phyloP scores from a whole-genome alignment of 1,139 yeast species.

The Barnettozyma hawaiiensis region DNA sequence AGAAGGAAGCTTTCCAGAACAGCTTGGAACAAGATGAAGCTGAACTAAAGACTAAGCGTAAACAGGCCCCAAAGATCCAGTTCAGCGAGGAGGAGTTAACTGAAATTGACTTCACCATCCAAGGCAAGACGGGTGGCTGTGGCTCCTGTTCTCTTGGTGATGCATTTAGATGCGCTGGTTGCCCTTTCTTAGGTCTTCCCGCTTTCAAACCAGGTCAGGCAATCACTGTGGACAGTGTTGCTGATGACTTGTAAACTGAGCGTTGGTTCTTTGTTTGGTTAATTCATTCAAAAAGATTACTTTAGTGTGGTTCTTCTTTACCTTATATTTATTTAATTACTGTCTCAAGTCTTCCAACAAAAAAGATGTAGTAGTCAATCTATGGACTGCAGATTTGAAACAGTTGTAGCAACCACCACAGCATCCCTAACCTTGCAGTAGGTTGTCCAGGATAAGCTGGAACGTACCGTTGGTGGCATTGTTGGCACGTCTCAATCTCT shows the following conservation, averaged over 20 bases:
- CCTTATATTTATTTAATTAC: background rate
- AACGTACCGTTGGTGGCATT: conserved; percentile 72
- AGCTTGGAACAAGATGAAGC: conserved; percentile 42
- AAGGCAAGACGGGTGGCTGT: conserved; percentile 93
- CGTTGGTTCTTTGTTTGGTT: too few relatives aligned
- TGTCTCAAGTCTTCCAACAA: too few relatives aligned
- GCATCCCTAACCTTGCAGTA: conserved; percentile 21
- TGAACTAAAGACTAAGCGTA: conserved; percentile 35
- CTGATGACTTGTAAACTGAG: conserved; percentile 32
- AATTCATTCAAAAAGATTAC: background rate
- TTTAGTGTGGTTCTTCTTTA: background rate
- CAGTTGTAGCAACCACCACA: too few relatives aligned
- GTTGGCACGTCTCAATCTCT: conserved; percentile 56
- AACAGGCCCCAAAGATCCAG: conserved; percentile 37
- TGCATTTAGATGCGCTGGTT: conserved; percentile 96
- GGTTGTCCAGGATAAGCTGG: conserved; percentile 46
- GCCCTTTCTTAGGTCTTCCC: conserved; percentile 94
- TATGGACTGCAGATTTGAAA: too few relatives aligned
- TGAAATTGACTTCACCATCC: conserved; percentile 91
- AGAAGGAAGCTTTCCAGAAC: conserved; percentile 46
- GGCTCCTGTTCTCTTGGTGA: conserved; percentile 96
- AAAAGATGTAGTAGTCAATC: too few relatives aligned
- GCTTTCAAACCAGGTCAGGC: conserved; percentile 96
- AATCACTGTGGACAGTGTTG: conserved; percentile 34
- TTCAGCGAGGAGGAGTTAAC: conserved; percentile 63